Evolutionary conservation across 2,329 filamentous ascomycete species (phyloP), one percentile per base, ranked within the genome.

Genomic region (Diaporthe aspalathi): DNA sequence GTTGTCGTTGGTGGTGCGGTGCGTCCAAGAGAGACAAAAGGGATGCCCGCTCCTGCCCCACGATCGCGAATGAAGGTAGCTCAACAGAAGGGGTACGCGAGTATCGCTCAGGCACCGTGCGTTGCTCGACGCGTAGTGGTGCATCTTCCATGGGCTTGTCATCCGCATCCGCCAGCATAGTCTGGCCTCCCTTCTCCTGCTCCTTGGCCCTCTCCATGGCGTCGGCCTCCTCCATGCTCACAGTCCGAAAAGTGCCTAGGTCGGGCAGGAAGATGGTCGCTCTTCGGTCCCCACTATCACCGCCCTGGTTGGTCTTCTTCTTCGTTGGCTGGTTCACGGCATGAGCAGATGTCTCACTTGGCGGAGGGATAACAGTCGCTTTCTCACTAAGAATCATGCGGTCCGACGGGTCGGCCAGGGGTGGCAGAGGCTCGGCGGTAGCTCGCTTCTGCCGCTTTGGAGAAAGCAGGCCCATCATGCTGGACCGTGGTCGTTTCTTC

Each of bases 31-130:
- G 85, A 3, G 89, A 91, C 20, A 89, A 82, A 5, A 91, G 83
- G 2, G 89, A 91, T 7, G 85, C 86, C 53, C 89, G 87, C 75
- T 86, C 83, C 73, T 88, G 84, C 6, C 82, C 80, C 17, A 87
- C 78, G 24, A 89, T 77, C 50, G 89, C 89, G 76, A 87, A 87
- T n/a, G 87, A 80, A 1, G 90, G 89, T 24, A 89, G 89, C 17
- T 91, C 89, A 50, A 89, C 85, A 0, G 89, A 91, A 16, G 89
- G 89, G 2, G 89, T 90, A 72, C 89, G 84, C 16, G 88, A 85
- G 77, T 86, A 90, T 80, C 78, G 35, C 76, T 74, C 35, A 32
- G 65, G 65, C 50, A 65, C 45, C 11, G 53, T 32, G 12, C 7
- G 27, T 24, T 29, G 9, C 17, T 66, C 65, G 22, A 43, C 16